Evolutionary conservation across 225 moss, liverwort and hornwort species (phyloP), one percentile per base, ranked within the genome.

Genomic region (Sphagnum tenellum): DNA sequence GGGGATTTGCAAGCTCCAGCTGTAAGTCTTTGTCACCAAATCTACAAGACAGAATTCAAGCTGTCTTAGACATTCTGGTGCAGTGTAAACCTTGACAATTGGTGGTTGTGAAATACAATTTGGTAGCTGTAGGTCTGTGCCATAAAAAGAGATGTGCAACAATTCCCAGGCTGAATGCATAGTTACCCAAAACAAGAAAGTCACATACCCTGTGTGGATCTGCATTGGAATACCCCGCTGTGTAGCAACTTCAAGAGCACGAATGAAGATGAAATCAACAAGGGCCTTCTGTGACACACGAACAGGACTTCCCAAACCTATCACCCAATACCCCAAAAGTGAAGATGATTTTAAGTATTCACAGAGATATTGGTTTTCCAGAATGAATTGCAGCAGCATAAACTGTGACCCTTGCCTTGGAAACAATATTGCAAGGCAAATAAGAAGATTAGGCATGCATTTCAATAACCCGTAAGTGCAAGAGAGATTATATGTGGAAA

Each of bases 1-100:
- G 81, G 50, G 92, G 95, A 75, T 89, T 96, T 67, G 89, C 89
- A 7, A 86, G 73, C 72, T 85, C 80, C 78, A 96, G 73, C 71
- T 96, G 88, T 81, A 96, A 75, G 61, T 96, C 95, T 71, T 81
- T 92, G 74, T 96, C 92, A 44, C 92, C 95, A 75, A 96, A 95
- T 12, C 94, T 94, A 60, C 3, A 13, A 5, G 48, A 5, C 47
- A 64, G 0, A 29, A 29, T 29, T 29, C 29, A 29, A 29, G 29
- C 29, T 29, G 29, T 29, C 29, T 29, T 29, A 29, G 29, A 29
- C 29, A 29, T 29, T 29, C 29, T 29, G 29, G 29, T 29, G 29
- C 29, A 29, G 29, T 29, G 29, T 29, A 29, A 29, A 29, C 29
- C 29, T 29, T 29, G 29, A 29, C 29, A 29, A 29, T 29, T 29